Percentiles rank a stretch among this genome's conserved stretches.
Conservation (phyloP, 257 asterid genomes). For the Fraxinus excelsior region DNA sequence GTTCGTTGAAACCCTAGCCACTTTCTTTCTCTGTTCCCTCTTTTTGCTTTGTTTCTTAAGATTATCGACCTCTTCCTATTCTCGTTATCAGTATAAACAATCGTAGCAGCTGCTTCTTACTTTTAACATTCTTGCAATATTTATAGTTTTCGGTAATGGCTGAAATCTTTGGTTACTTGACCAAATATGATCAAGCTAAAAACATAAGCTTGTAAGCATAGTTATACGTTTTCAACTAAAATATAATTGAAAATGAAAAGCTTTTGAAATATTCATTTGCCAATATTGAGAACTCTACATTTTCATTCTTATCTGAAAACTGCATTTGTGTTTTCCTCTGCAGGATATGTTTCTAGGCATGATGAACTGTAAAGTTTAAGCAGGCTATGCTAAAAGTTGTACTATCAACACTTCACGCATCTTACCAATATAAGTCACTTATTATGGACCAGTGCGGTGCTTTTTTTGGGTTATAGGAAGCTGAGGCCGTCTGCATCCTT, state of each 20-base stretch:
- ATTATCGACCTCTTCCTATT: neutral
- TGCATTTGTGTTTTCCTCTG: constrained; percentile 28
- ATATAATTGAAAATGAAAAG: neutral
- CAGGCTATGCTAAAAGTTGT: constrained; percentile 11
- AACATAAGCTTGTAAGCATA: neutral
- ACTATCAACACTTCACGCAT: constrained; percentile 2
- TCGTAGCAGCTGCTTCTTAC: neutral
- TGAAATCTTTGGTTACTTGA: neutral
- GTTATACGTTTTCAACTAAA: neutral
- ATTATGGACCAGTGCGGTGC: constrained; percentile 4
- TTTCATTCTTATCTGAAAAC: constrained; percentile 1
- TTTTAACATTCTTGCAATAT: neutral
- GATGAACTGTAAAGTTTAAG: constrained; percentile 57
- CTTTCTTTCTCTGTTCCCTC: no score
- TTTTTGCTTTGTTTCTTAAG: neutral
- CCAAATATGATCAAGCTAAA: neutral
- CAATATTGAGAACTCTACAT: neutral
- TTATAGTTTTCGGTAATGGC: neutral
- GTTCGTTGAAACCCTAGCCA: no score
- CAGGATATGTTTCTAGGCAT: constrained; percentile 51
- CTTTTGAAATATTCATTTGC: constrained; percentile 1
- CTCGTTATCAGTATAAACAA: neutral
- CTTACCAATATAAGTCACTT: constrained; percentile 13
- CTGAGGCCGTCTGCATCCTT: constrained; percentile 2
- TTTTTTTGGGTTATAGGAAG: constrained; percentile 12